Evolutionary conservation across 768 basidiomycete genomes (phyloP).

Genomic region (Mycena amicta): DNA sequence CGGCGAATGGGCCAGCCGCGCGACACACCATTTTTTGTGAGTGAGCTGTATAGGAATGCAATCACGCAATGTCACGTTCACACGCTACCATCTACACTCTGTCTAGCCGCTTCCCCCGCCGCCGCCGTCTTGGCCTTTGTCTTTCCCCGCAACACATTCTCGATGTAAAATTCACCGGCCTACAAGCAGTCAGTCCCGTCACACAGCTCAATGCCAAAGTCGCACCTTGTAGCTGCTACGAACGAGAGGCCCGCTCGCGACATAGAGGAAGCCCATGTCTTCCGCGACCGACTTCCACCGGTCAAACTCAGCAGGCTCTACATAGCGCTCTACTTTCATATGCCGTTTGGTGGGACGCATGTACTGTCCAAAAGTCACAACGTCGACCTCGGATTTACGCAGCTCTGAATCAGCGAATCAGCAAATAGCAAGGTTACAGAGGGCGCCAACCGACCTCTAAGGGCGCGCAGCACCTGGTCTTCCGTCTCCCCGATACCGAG

Average conservation of each 20-base stretch:
- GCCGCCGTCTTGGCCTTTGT: constrained; percentile 43
- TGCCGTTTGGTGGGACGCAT: constrained; percentile 99
- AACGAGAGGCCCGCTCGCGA: constrained; percentile 94
- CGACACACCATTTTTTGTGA: constrained; percentile 22
- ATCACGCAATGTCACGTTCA: not conserved
- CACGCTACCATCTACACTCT: constrained; percentile 4
- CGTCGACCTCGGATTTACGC: constrained; percentile 86
- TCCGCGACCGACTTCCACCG: constrained; percentile 90
- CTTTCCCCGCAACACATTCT: constrained; percentile 80
- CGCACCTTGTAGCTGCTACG: constrained; percentile 95
- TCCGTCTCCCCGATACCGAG: constrained; percentile 92
- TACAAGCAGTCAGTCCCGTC: constrained; percentile 30
- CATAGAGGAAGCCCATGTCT: constrained; percentile 94
- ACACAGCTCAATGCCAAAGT: not conserved
- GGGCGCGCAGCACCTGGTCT: constrained; percentile 78
- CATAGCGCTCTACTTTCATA: constrained; percentile 98
- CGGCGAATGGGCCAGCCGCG: not conserved
- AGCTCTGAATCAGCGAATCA: constrained; percentile 61
- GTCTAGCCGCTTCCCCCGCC: constrained; percentile 17
- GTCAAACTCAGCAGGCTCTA: constrained; percentile 91
- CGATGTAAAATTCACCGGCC: constrained; percentile 97
- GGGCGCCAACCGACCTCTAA: constrained; percentile 61
- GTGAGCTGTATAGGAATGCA: not conserved
- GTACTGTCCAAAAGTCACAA: constrained; percentile 99
- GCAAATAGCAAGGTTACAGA: not conserved